A percentile compares a stretch with the other conserved stretches of the same genome.
These are phyloP conservation scores for Abrus precatorius DNA, from an alignment of 306 rosid genomes.

Conservation along the genomic window DNA sequence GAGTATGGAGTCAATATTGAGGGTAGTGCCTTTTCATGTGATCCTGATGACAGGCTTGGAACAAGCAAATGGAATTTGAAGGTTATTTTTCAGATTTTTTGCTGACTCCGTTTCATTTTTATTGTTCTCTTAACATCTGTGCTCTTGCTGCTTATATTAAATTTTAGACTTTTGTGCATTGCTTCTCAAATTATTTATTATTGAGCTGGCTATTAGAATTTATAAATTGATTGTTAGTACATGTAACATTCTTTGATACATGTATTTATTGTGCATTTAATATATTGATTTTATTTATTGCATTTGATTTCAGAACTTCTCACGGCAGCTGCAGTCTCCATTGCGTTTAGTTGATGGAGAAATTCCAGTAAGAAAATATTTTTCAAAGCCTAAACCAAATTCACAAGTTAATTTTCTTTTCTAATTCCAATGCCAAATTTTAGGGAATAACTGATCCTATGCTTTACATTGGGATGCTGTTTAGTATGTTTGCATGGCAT, in stretches of 20 bases:
- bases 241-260: neutral
- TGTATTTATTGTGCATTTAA: neutral
- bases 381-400: neutral
- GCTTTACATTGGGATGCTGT: slow-evolving; percentile 51
- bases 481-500: slow-evolving; percentile 67
- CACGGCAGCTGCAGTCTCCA: slow-evolving; percentile 42
- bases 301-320: slow-evolving; percentile 47
- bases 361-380: slow-evolving; percentile 54
- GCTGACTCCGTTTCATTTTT: neutral
- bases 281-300: neutral
- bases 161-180: neutral
- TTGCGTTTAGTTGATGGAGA: slow-evolving; percentile 47
- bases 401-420: neutral
- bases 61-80: slow-evolving; percentile 57
- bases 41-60: slow-evolving; percentile 54
- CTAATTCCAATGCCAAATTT: slow-evolving; percentile 20
- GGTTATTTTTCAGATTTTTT: slow-evolving; percentile 39
- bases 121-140: neutral
- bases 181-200: neutral
- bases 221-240: neutral
- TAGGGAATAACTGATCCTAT: slow-evolving; percentile 64
- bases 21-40: slow-evolving; percentile 59
- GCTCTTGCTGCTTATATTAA: neutral
- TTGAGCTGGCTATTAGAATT: neutral
- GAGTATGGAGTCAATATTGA: slow-evolving; percentile 61